Evolutionary conservation across 257 asterid species (phyloP), one percentile per base, ranked within the genome.

Genomic region (Paraleonurus japonicus): DNA sequence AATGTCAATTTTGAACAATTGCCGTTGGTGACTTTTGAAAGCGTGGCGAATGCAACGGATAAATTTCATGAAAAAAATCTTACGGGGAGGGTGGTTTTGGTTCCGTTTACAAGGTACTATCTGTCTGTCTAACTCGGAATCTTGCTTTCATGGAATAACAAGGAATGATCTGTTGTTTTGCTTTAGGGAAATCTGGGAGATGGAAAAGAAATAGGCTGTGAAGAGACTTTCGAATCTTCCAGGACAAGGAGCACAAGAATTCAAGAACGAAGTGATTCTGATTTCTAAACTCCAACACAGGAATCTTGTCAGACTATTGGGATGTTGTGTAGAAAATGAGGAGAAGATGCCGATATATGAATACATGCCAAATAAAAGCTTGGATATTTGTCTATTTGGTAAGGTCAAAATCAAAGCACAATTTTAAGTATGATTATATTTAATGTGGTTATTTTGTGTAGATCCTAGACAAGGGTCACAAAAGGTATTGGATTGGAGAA

Each of bases 51-150:
- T 33, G 88, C 86, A 4, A 84, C 88, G 0, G 9, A 74, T 35
- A 65, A 45, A 8, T 79, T 84, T 23, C 43, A 54, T 5, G 24
- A 22, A 7, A 26, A 12, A n/a, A 81, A 77, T 63, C 60, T 57
- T 58, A 78, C 79, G 5, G 86, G 85, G 7, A 71, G 24, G 86
- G 86, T 12, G 85, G 89, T 28, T 81, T 81, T 10, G 83, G 85
- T 30, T 78, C 74, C 39, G 84, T 82, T 64, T 61, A 50, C 58
- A 50, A 50, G n/a, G n/a, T n/a, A n/a, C n/a, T n/a, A n/a, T n/a
- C n/a, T n/a, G n/a, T n/a, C n/a, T n/a, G n/a, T n/a, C n/a, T n/a
- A n/a, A n/a, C n/a, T n/a, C n/a, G n/a, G n/a, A n/a, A n/a, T n/a
- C n/a, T n/a, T n/a, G n/a, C n/a, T n/a, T n/a, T n/a, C n/a, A n/a